Conservation (phyloP, 495 filamentous ascomycete species). For the Pseudotulostoma volvatum region DNA sequence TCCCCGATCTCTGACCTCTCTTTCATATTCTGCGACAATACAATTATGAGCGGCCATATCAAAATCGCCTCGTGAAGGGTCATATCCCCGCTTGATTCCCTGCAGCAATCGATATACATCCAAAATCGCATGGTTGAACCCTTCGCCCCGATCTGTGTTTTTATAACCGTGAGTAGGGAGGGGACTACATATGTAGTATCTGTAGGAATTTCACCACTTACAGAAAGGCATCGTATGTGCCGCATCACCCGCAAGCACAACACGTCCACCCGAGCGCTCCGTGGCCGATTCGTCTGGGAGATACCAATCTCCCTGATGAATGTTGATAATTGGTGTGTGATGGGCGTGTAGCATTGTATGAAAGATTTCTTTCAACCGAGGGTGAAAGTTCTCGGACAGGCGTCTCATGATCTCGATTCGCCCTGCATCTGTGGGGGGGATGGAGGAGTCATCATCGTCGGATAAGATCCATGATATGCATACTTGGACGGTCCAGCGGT, state of each 20-base stretch:
- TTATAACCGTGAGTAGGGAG: too few species aligned
- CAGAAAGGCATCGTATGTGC: constrained; percentile 33
- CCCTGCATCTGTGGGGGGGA: neutral
- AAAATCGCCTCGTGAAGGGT: neutral
- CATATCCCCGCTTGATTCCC: neutral
- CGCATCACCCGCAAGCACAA: constrained; percentile 34
- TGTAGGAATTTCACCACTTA: too few species aligned
- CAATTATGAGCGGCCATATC: neutral
- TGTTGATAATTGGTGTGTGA: constrained; percentile 5
- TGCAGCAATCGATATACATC: constrained; percentile 30
- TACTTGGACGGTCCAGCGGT: constrained; percentile 14
- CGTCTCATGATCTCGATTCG: neutral
- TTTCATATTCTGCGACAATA: neutral
- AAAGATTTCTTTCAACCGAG: neutral
- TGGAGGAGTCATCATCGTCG: constrained; percentile 4
- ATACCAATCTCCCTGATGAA: constrained; percentile 42
- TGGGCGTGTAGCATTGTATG: neutral
- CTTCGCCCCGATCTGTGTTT: constrained; percentile 36
- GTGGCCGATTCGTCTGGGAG: constrained; percentile 15
- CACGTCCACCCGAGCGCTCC: constrained; percentile 22
- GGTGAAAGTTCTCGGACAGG: neutral
- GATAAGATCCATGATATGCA: constrained; percentile 22
- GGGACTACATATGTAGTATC: too few species aligned
- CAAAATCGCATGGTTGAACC: constrained; percentile 40
- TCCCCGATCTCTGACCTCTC: neutral